A percentile compares a stretch with the other conserved stretches of the same genome.
Evolutionary conservation across 108 stramenopile species (phyloP).

Genomic region (Halocafeteria seosinensis): DNA sequence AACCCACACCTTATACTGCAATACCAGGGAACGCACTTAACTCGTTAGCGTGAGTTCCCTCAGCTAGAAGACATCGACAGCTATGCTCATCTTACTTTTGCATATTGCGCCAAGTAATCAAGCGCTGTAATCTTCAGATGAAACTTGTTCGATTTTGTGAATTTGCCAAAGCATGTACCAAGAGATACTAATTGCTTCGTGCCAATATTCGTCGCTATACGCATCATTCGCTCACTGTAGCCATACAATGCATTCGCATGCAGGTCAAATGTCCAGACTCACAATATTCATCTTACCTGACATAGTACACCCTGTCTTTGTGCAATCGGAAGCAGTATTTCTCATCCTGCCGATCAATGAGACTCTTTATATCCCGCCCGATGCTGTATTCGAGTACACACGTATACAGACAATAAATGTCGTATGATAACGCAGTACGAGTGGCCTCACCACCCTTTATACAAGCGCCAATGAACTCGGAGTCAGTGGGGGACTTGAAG

Average conservation of each 20-base stretch:
- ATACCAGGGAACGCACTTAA: neutral
- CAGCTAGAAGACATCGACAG: neutral
- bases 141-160: conserved; percentile 88
- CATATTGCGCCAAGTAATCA: conserved; percentile 81
- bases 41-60: neutral
- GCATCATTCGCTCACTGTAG: conserved; percentile 31
- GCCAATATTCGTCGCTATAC: conserved; percentile 30
- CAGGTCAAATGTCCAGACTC: neutral
- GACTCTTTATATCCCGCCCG: conserved; percentile 66
- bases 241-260: neutral
- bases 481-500: neutral
- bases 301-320: conserved; percentile 82
- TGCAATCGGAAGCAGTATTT: conserved; percentile 36
- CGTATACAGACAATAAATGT: neutral
- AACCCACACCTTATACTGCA: conserved; percentile 86
- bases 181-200: conserved; percentile 64
- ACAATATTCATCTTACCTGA: no score
- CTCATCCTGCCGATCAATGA: conserved; percentile 72
- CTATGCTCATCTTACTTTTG: conserved; percentile 37
- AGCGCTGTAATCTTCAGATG: conserved; percentile 77
- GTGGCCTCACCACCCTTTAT: no score
- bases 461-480: neutral
- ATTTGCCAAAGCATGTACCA: conserved; percentile 93
- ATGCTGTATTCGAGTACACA: conserved; percentile 22
- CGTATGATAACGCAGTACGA: neutral